Evolutionary conservation across 1,284 basidiomycete genomes (phyloP).

Genomic region (Peniophora sp.): DNA sequence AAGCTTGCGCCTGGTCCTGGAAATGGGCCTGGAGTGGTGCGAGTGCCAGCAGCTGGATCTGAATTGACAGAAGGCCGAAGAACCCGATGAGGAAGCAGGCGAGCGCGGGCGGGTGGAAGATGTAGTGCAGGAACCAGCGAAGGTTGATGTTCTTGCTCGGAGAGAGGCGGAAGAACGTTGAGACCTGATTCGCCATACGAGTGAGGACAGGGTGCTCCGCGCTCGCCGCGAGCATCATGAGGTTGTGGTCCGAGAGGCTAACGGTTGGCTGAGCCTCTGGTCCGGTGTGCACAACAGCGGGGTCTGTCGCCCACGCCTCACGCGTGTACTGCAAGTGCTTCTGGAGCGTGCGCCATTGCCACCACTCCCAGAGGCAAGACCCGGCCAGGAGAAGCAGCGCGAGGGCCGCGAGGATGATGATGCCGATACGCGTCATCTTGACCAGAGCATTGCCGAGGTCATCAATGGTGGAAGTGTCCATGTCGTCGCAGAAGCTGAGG

Average conservation of each 20-base stretch:
- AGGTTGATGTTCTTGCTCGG: slow-evolving; percentile 57
- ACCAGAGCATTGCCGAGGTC: slow-evolving; percentile 72
- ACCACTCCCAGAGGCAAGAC: slow-evolving; percentile 70
- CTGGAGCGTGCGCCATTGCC: slow-evolving; percentile 68
- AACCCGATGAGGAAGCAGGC: slow-evolving; percentile 86
- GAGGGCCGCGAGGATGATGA: slow-evolving; percentile 57
- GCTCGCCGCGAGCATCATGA: slow-evolving; percentile 63
- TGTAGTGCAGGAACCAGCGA: slow-evolving; percentile 81
- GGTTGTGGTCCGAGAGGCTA: slow-evolving; percentile 63
- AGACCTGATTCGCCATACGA: slow-evolving; percentile 49
- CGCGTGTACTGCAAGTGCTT: slow-evolving; percentile 61
- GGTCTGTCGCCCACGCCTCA: slow-evolving; percentile 67
- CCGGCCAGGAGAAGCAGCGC: slow-evolving; percentile 57
- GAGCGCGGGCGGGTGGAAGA: slow-evolving; percentile 85
- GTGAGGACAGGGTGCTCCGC: slow-evolving; percentile 65
- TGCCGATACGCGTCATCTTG: slow-evolving; percentile 71
- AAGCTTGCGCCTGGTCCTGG: slow-evolving; percentile 45
- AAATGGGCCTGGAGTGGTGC: slow-evolving; percentile 63
- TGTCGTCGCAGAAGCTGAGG: slow-evolving; percentile 62
- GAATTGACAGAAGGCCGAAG: slow-evolving; percentile 83
- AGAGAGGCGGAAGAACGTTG: slow-evolving; percentile 40
- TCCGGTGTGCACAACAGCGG: slow-evolving; percentile 40
- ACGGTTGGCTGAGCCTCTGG: slow-evolving; percentile 37
- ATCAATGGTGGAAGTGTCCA: slow-evolving; percentile 82
- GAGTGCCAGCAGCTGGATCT: slow-evolving; percentile 78